Conservation (phyloP, 2,329 filamentous ascomycete genomes). For the Ophiosphaerella herpotricha region DNA sequence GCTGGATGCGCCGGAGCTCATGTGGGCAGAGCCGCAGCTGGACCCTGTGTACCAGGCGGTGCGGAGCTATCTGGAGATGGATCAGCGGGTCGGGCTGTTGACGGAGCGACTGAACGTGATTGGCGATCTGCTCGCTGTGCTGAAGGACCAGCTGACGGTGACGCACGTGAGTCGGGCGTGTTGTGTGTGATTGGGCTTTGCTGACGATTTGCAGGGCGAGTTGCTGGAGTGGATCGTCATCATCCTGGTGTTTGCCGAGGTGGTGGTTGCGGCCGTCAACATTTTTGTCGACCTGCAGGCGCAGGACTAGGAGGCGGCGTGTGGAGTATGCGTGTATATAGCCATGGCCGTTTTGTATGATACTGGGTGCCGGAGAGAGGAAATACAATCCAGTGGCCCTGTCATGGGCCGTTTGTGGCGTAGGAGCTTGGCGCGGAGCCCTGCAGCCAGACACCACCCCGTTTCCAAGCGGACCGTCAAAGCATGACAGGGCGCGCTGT, state of each 20-base stretch:
- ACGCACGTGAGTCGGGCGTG: slow-evolving; percentile 55
- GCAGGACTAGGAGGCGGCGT: slow-evolving; percentile 51
- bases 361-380: too few species aligned
- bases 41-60: slow-evolving; percentile 97
- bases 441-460: slow-evolving; percentile 10
- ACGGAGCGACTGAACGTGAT: slow-evolving; percentile 93
- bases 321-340: slow-evolving; percentile 13
- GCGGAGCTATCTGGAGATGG: slow-evolving; percentile 95
- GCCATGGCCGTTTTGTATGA: too few species aligned
- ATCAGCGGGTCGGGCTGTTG: slow-evolving; percentile 86
- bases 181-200: neutral
- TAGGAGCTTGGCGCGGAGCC: slow-evolving; percentile 15
- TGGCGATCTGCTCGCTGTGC: slow-evolving; percentile 85
- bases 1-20: slow-evolving; percentile 93
- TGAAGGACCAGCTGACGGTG: slow-evolving; percentile 94
- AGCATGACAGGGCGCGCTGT: slow-evolving; percentile 3
- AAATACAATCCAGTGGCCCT: too few species aligned
- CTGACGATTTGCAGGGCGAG: slow-evolving; percentile 45
- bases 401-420: neutral
- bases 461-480: slow-evolving; percentile 27
- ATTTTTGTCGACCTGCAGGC: slow-evolving; percentile 94
- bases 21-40: slow-evolving; percentile 97
- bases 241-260: slow-evolving; percentile 92
- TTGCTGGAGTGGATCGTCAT: slow-evolving; percentile 71
- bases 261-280: slow-evolving; percentile 88